Base-by-base conservation (phyloP, 2,329 filamentous ascomycete species). In the Aspergillus sp. region DNA sequence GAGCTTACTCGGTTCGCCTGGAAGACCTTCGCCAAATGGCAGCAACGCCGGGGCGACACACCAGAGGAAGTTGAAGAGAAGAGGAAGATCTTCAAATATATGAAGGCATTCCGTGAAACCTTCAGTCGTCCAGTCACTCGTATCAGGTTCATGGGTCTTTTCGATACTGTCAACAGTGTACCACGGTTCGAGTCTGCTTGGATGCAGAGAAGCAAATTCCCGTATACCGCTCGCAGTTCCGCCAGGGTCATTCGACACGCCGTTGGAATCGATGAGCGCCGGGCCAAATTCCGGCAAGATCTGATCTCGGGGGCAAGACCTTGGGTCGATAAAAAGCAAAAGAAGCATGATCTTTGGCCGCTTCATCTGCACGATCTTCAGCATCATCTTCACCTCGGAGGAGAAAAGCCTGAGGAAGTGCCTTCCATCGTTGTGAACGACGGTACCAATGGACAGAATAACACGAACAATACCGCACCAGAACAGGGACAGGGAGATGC, bases 131-230 rank as follows among this genome's bases (percentile, higher is more conserved):
- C 86, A 0, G 84, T 90, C 2, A 77, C 82, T 8, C 76, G 85
- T 1, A 88, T 91, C 48, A 76, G 78, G 2, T 90, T 91, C 53
- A 71, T 93, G 1, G 88, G 88, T 0, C 73, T 93, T 0, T 93
- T 91, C 50, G 87, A 91, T 54, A 90, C 86, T 0, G 87, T 91
- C 49, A 90, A 90, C 56, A 87, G 83, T 10, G 86, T 90, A 0
- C 86, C 86, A 1, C 75, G 78, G 3, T 93, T 93, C 46, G 88
- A 93, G 64, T 79, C 73, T 37, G 76, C 73, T 5, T 75, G 69
- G 68, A 90, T 91, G 84, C 79, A 88, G 58, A 78, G 87, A 32
- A 87, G 78, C 58, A 88, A 85, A 59, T 89, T 89, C 34, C 86
- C 86, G 0, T 70, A 70, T 42, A 78, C 75, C 0, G 76, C 77